Base-by-base conservation (phyloP, 495 filamentous ascomycete genomes). In the Aspergillus nanangensis region DNA sequence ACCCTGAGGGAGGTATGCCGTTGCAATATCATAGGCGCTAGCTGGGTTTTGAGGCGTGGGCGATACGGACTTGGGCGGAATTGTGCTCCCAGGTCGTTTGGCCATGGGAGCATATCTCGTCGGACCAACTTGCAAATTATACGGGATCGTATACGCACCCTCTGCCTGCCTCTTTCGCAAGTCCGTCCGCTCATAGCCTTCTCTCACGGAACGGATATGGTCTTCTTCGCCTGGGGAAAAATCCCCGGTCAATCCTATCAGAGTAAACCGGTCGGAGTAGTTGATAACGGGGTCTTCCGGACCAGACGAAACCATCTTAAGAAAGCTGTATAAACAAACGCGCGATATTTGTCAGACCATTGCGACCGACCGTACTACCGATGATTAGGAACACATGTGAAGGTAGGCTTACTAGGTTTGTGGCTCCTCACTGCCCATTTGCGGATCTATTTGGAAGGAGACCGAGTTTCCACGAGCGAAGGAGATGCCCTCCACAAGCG, bases 91-190 rank as follows among this genome's bases (percentile, higher is more conserved):
- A 11, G 86, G 84, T 27, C 78, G 70, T 40, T 75, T 77, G 44
- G 84, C 82, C 84, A 87, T 84, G 1, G 85, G 86, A 20, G 86
- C 86, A 64, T 84, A 89, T 59, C 74, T 76, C 4, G 76, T 87
- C 27, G 67, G 48, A 4, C 86, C 86, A 3, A 72, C 77, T 57
- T 90, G 86, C 47, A 73, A 49, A 7, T 70, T 71, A 54, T 85
- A 90, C 1, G 80, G 75, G 18, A 85, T 69, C 1, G 60, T 73
- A 40, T 74, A 80, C 14, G 56, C 45, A 18, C 64, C 58, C 1
- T 53, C 42, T 11, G 25, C 55, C 41, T 65, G 57, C 41, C 69
- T 58, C 45, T 65, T 71, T 36, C 52, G 54, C 13, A 70, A 35
- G 20, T 66, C 61, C 33, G 54, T 38, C 13, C 51, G 55, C 11